Conservation (phyloP, 305 asterid species). For the Ilex paraguariensis region DNA sequence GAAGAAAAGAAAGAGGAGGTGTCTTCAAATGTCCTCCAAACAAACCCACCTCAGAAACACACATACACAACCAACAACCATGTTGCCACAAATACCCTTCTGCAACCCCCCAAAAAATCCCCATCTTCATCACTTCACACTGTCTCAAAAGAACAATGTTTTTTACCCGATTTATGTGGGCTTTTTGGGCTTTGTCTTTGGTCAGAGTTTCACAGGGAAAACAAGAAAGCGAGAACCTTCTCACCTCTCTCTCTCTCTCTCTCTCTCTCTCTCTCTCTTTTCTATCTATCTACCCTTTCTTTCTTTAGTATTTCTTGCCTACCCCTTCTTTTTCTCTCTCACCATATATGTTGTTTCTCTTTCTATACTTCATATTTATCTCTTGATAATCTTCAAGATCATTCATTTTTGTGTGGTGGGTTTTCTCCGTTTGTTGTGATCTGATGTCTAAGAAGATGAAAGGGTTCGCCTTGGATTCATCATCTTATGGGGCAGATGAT, state of each 20-base stretch:
- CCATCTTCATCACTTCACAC: constrained; percentile 60
- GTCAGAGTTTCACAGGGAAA: constrained; percentile 78
- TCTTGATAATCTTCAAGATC: constrained; percentile 27
- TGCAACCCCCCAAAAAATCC: constrained; percentile 60
- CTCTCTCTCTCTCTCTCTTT: constrained; percentile 25
- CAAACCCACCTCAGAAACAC: constrained; percentile 34
- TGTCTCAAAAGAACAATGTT: constrained; percentile 39
- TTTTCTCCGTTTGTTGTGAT: constrained; percentile 25
- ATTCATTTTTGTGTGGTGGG: constrained; percentile 17
- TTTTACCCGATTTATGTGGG: constrained; percentile 51
- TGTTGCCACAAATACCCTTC: constrained; percentile 79
- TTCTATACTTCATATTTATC: constrained; percentile 17
- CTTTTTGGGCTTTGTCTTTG: constrained; percentile 77
- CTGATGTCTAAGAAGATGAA: constrained; percentile 67
- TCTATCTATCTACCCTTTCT: constrained; percentile 24
- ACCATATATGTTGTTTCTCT: constrained; percentile 28
- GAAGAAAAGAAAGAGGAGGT: constrained; percentile 8
- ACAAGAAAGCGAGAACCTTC: constrained; percentile 69
- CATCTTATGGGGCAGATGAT: constrained; percentile 25
- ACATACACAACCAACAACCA: constrained; percentile 15
- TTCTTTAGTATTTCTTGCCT: constrained; percentile 25
- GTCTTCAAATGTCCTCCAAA: constrained; percentile 42
- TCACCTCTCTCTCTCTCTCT: constrained; percentile 20
- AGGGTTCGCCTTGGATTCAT: constrained; percentile 31
- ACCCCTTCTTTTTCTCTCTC: constrained; percentile 26